Evolutionary conservation across 495 filamentous ascomycete species (phyloP).

Genomic region (Penicilliopsis zonata): DNA sequence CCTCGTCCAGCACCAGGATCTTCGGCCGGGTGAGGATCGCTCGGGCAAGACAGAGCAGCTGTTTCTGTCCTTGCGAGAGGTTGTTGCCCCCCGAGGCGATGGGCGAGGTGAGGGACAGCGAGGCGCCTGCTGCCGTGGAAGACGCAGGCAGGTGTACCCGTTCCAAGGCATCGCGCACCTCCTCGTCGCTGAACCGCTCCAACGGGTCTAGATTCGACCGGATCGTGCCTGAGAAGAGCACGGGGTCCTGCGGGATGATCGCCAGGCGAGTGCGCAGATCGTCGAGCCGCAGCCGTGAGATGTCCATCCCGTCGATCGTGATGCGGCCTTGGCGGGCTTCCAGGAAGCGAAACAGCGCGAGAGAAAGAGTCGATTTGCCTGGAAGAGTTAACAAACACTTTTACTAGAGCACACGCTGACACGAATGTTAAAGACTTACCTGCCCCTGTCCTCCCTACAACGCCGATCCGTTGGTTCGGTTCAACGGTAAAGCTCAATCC

Average conservation of each 20-base stretch:
- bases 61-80: constrained; percentile 30
- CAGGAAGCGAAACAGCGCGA: constrained; percentile 59
- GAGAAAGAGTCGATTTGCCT: constrained; percentile 49
- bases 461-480: constrained; percentile 66
- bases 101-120: not conserved
- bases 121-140: not conserved
- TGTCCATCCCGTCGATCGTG: constrained; percentile 52
- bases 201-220: constrained; percentile 63
- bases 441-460: constrained; percentile 78
- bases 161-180: constrained; percentile 50
- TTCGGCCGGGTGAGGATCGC: constrained; percentile 24
- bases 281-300: constrained; percentile 50
- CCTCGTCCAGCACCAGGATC: constrained; percentile 39
- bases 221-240: constrained; percentile 63
- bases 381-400: no score
- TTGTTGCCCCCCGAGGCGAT: constrained; percentile 17
- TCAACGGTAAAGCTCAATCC: constrained; percentile 59
- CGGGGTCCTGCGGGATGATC: constrained; percentile 62
- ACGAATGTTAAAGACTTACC: constrained; percentile 68
- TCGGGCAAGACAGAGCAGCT: constrained; percentile 33
- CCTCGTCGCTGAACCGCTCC: constrained; percentile 45
- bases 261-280: constrained; percentile 49
- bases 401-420: no score
- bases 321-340: constrained; percentile 49
- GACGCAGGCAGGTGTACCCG: constrained; percentile 49